Conservation (phyloP, 1,284 basidiomycete species). For the Cystobasidium pallidum region DNA sequence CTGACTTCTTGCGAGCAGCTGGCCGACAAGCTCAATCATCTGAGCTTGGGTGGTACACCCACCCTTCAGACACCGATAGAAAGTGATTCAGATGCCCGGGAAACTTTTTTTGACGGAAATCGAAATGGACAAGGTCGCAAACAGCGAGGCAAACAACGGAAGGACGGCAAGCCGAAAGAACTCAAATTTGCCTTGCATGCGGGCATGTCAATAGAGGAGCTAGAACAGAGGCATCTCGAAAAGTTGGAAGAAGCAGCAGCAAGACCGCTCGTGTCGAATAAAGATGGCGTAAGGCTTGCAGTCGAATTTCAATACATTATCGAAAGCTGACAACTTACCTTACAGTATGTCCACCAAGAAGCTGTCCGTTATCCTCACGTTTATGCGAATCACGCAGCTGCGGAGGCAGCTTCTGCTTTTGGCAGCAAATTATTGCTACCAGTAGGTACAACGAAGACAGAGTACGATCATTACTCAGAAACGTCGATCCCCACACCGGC, state of each 20-base stretch:
- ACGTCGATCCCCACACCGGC: slow-evolving; percentile 85
- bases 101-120: neutral
- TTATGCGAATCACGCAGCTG: slow-evolving; percentile 72
- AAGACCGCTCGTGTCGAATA: slow-evolving; percentile 33
- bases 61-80: slow-evolving; percentile 21
- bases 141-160: slow-evolving; percentile 32
- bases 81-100: slow-evolving; percentile 27
- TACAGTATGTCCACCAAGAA: slow-evolving; percentile 32
- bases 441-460: slow-evolving; percentile 73
- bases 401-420: slow-evolving; percentile 72
- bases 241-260: slow-evolving; percentile 36
- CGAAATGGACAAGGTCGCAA: slow-evolving; percentile 8
- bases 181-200: slow-evolving; percentile 38
- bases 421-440: slow-evolving; percentile 80
- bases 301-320: neutral
- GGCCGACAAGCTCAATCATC: slow-evolving; percentile 8
- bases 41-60: slow-evolving; percentile 1
- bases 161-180: slow-evolving; percentile 32
- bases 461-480: slow-evolving; percentile 69
- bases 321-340: neutral
- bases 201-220: slow-evolving; percentile 40
- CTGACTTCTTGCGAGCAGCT: slow-evolving; percentile 17
- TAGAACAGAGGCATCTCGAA: slow-evolving; percentile 35
- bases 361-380: slow-evolving; percentile 73
- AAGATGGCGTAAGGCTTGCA: slow-evolving; percentile 24